phyloP scores from a whole-genome alignment of 495 filamentous ascomycete species.

The Chaetomium fimeti region DNA sequence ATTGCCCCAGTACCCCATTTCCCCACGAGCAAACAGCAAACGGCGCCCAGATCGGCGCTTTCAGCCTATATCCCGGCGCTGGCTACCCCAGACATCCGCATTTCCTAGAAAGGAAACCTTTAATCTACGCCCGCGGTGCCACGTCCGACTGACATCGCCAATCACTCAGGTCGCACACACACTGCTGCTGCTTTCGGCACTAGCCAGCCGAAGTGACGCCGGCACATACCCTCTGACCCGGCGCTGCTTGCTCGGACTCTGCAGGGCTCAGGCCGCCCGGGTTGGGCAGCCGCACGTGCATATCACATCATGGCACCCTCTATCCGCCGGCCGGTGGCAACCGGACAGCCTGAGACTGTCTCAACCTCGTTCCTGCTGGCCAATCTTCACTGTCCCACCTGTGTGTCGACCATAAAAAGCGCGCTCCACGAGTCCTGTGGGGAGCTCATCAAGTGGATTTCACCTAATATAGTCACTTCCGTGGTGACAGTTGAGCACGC shows the following conservation, averaged over 20 bases:
- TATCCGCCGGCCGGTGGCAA: constrained; percentile 17
- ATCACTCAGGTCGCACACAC: constrained; percentile 17
- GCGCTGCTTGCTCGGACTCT: not conserved
- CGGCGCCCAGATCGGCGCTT: constrained; percentile 23
- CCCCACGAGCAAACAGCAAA: constrained; percentile 13
- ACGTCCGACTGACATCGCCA: constrained; percentile 17
- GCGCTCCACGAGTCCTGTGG: constrained; percentile 42
- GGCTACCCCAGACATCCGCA: constrained; percentile 26
- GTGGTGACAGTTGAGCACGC: constrained; percentile 48
- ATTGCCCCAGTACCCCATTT: not conserved
- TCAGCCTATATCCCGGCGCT: constrained; percentile 34
- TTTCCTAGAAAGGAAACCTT: constrained; percentile 30
- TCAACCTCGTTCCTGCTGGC: constrained; percentile 52
- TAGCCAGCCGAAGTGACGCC: constrained; percentile 1
- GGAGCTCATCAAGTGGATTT: constrained; percentile 49
- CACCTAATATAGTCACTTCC: constrained; percentile 57
- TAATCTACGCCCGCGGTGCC: constrained; percentile 28
- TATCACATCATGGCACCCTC: constrained; percentile 28
- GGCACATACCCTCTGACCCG: not conserved
- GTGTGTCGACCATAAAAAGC: constrained; percentile 55
- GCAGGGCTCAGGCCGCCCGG: not conserved
- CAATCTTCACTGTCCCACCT: constrained; percentile 64
- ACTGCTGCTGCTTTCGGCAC: not conserved
- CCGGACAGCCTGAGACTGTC: constrained; percentile 27
- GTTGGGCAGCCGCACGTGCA: not conserved